A percentile compares a stretch with the other conserved stretches of the same genome.
These are phyloP conservation scores for Naganishia vishniacii DNA, from an alignment of 768 basidiomycete species.

Conservation along the genomic window DNA sequence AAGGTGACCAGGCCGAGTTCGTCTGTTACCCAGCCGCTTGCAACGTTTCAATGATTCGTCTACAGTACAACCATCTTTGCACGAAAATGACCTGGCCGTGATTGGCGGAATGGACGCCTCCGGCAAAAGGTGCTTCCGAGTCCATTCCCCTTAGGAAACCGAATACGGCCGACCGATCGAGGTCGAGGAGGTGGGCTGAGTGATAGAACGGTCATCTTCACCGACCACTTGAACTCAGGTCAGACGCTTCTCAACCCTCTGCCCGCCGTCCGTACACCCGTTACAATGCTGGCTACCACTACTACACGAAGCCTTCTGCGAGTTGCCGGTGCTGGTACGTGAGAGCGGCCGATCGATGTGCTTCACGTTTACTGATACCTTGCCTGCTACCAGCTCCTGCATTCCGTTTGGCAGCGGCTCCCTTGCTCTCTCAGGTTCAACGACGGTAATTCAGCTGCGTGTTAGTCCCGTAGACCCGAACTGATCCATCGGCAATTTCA, in stretches of 20 bases:
- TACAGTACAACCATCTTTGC: not conserved
- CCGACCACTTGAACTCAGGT: no score
- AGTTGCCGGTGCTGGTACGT: conserved; percentile 19
- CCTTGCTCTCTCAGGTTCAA: conserved; percentile 4
- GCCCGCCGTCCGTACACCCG: not conserved
- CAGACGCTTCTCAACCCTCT: no score
- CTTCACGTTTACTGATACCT: not conserved
- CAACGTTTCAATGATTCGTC: not conserved
- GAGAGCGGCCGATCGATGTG: not conserved
- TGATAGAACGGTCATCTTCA: not conserved
- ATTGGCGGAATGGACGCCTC: conserved; percentile 20
- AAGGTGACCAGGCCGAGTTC: no score
- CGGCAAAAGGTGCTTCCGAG: not conserved
- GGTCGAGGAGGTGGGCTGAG: not conserved
- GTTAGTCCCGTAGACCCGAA: not conserved
- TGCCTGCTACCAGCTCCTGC: not conserved
- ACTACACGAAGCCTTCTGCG: conserved; percentile 8
- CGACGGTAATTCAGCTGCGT: not conserved
- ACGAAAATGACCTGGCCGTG: not conserved
- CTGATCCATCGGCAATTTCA: not conserved
- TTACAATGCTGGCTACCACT: conserved; percentile 7
- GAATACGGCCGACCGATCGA: conserved; percentile 23
- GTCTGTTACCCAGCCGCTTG: not conserved
- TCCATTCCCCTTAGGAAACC: not conserved
- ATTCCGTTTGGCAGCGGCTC: conserved; percentile 15